Conservation (phyloP, 1,139 yeast species). For the Suzukiozyma palmioleophila region DNA sequence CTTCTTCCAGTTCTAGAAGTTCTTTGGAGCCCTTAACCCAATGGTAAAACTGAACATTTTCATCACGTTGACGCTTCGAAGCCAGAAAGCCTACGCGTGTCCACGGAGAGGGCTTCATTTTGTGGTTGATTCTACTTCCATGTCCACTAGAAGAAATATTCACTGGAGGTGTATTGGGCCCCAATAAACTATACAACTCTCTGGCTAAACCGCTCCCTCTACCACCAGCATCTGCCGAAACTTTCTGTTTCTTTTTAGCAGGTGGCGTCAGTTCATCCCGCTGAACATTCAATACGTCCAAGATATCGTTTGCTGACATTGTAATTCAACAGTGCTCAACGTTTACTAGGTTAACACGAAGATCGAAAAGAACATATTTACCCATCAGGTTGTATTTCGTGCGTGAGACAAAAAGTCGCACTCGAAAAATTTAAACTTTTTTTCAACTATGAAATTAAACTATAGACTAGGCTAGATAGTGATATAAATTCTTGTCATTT, state of each 20-base stretch:
- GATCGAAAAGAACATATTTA: neutral
- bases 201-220: conserved; percentile 81
- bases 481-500: conserved; percentile 57
- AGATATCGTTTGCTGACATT: conserved; percentile 59
- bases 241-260: conserved; percentile 36
- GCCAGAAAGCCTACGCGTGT: conserved; percentile 55
- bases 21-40: conserved; percentile 83
- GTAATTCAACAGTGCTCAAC: neutral
- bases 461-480: conserved; percentile 54
- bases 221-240: conserved; percentile 22
- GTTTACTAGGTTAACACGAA: neutral
- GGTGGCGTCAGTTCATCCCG: conserved; percentile 36
- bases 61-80: conserved; percentile 40
- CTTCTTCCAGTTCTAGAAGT: conserved; percentile 34
- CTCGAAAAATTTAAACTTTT: neutral
- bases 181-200: conserved; percentile 81
- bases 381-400: too few relatives aligned
- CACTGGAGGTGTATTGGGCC: conserved; percentile 91
- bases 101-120: conserved; percentile 82
- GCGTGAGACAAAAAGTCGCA: neutral
- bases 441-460: neutral
- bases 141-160: conserved; percentile 46
- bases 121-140: conserved; percentile 62
- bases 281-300: conserved; percentile 72
- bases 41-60: conserved; percentile 53